Evolutionary conservation across 345 rosid genomes (phyloP).

Genomic region (Salix purpurea): DNA sequence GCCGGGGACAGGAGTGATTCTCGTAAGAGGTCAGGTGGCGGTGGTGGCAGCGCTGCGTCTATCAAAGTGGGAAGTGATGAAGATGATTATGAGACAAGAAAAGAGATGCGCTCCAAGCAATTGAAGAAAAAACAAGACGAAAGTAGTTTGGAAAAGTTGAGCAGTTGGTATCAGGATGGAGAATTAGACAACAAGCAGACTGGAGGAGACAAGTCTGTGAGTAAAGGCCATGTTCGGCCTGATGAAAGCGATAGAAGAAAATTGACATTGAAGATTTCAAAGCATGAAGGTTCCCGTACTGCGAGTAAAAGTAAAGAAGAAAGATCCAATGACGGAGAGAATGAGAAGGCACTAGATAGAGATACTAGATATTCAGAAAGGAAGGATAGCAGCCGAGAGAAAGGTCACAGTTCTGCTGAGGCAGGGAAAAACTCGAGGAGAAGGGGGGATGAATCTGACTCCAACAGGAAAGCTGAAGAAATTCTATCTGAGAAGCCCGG

Average conservation of each 20-base stretch:
- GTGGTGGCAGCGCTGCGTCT: conserved; percentile 29
- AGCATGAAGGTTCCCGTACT: conserved; percentile 46
- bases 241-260: conserved; percentile 65
- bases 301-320: conserved; percentile 74
- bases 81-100: conserved; percentile 56
- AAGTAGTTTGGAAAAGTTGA: conserved; percentile 79
- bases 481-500: conserved; percentile 45
- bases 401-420: conserved; percentile 66
- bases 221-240: conserved; percentile 39
- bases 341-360: conserved; percentile 50
- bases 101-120: conserved; percentile 46
- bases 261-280: conserved; percentile 45
- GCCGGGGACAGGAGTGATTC: conserved; percentile 52
- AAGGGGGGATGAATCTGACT: conserved; percentile 78
- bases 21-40: conserved; percentile 56
- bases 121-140: conserved; percentile 83
- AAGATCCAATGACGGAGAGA: conserved; percentile 45
- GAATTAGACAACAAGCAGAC: conserved; percentile 59
- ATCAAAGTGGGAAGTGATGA: conserved; percentile 54
- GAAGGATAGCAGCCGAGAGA: conserved; percentile 65
- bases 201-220: conserved; percentile 60
- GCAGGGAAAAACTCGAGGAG: conserved; percentile 60
- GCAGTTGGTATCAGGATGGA: conserved; percentile 92
- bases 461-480: conserved; percentile 50
- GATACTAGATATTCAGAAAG: conserved; percentile 58